These are phyloP conservation scores for Cavenderia fasciculata DNA, from an alignment of 78 protist species.

Conservation along the genomic window DNA sequence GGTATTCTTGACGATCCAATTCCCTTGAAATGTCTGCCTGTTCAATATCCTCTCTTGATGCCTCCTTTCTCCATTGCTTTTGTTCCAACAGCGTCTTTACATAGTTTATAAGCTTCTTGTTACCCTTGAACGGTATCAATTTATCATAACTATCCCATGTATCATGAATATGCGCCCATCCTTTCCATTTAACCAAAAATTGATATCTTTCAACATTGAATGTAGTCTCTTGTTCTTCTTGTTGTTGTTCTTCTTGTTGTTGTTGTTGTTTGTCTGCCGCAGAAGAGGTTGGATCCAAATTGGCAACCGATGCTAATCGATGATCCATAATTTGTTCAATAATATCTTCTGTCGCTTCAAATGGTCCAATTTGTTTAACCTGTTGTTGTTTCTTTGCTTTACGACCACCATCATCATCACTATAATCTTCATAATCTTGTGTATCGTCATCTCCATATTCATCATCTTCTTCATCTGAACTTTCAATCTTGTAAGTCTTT, in stretches of 20 bases:
- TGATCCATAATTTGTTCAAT: conserved; percentile 64
- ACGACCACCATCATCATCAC: neutral
- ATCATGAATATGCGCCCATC: conserved; percentile 86
- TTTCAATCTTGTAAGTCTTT: too few species aligned
- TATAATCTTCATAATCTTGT: neutral
- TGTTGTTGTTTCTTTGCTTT: too few species aligned
- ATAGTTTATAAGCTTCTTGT: conserved; percentile 79
- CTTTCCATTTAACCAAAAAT: conserved; percentile 88
- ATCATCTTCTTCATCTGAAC: conserved; percentile 61
- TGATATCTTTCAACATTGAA: conserved; percentile 61
- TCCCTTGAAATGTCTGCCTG: conserved; percentile 78
- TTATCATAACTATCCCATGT: conserved; percentile 80
- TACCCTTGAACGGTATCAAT: conserved; percentile 62
- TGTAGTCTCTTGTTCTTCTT: neutral
- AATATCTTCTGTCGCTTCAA: conserved; percentile 16
- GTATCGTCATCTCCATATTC: neutral
- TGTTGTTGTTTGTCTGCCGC: too few species aligned
- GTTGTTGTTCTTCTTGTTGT: too few species aligned
- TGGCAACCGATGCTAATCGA: neutral
- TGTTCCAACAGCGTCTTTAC: conserved; percentile 13
- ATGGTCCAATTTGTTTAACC: conserved; percentile 16
- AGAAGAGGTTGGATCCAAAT: too few species aligned
- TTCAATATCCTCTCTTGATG: conserved; percentile 79
- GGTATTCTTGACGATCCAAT: conserved; percentile 42
- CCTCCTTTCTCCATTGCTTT: conserved; percentile 68